Base-by-base conservation (phyloP, 2,329 filamentous ascomycete species). In the Teratosphaeria pseudoeucalypti region DNA sequence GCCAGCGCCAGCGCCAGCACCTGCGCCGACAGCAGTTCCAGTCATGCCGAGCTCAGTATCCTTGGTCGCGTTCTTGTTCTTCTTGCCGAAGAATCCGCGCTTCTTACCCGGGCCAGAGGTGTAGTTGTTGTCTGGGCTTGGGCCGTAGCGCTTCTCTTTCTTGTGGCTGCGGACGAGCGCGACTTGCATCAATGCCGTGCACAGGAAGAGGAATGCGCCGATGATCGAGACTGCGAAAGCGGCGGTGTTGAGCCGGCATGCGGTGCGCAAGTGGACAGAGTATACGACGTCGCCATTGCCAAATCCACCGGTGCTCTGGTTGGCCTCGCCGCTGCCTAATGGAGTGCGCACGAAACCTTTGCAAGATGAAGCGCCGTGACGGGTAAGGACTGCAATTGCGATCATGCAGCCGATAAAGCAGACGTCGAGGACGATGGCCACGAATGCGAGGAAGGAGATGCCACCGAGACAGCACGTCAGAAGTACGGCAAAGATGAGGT, bases 381-480 rank as follows among this genome's bases (percentile, higher is more conserved):
- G 82, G 61, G 89, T 92, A 63, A 89, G 80, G 55, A 86, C 78
- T 0, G 91, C 90, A 61, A 96, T 83, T 70, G 91, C 95, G 70
- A 95, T 83, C 78, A 94, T 94, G 60, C 80, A 84, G 49, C 82
- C 89, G 57, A 84, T 76, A 74, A 96, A 95, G 68, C 82, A 82
- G 57, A 94, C 67, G 69, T 96, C 90, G 55, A 96, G 78, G 27
- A 92, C 62, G 63, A 95, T 83, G 63, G 83, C 88, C 58, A 94
- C 64, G 68, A 86, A 80, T 3, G 88, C 88, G 61, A 91, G 87
- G 73, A 92, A 79, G 4, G 81, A 78, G 62, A 88, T 81, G 32
- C 90, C 90, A 39, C 88, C 90, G 6, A 95, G 76, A 71, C 84
- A 94, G 78, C 89, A 90, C 9, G 92, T 86, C 43, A 95, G 77